Evolutionary conservation across 1,139 yeast genomes (phyloP).

Genomic region (Yamadazyma friedrichii): DNA sequence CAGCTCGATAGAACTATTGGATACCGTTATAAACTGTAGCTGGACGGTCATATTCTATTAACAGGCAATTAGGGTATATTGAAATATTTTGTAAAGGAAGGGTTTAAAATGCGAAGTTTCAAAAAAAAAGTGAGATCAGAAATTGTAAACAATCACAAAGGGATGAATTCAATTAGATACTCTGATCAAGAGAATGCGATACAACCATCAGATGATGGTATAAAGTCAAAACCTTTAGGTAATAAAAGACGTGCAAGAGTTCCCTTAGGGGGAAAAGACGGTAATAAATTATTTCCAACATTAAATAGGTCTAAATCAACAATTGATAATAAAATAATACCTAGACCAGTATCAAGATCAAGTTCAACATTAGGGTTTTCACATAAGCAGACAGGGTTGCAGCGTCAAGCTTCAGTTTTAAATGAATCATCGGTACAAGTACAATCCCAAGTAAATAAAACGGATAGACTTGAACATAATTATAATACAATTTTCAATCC

Average conservation of each 20-base stretch:
- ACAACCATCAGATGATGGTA: slow-evolving; percentile 1
- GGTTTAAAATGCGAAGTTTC: neutral
- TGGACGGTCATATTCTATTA: slow-evolving; percentile 14
- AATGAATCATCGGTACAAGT: neutral
- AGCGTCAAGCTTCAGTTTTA: slow-evolving; percentile 4
- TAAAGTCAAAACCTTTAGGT: neutral
- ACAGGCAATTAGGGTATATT: neutral
- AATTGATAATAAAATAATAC: slow-evolving; percentile 17
- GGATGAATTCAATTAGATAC: slow-evolving; percentile 6
- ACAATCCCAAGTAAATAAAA: neutral
- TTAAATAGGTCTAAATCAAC: slow-evolving; percentile 37
- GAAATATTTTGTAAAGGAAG: neutral
- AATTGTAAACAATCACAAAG: slow-evolving; percentile 4
- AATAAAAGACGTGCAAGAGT: slow-evolving; percentile 23
- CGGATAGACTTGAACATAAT: slow-evolving; percentile 1
- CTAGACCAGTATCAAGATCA: slow-evolving; percentile 27
- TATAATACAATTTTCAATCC: slow-evolving; percentile 15
- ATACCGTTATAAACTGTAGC: slow-evolving; percentile 16
- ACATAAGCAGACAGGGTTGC: slow-evolving; percentile 12
- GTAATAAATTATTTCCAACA: slow-evolving; percentile 29
- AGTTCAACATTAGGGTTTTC: slow-evolving; percentile 41
- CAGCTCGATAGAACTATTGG: slow-evolving; percentile 16
- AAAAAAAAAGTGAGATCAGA: neutral
- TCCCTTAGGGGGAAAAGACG: slow-evolving; percentile 53
- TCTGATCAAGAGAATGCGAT: slow-evolving; percentile 15